A percentile compares a stretch with the other conserved stretches of the same genome.
Conservation (phyloP, 2,329 filamentous ascomycete genomes). For the Harringtonia lauricola region DNA sequence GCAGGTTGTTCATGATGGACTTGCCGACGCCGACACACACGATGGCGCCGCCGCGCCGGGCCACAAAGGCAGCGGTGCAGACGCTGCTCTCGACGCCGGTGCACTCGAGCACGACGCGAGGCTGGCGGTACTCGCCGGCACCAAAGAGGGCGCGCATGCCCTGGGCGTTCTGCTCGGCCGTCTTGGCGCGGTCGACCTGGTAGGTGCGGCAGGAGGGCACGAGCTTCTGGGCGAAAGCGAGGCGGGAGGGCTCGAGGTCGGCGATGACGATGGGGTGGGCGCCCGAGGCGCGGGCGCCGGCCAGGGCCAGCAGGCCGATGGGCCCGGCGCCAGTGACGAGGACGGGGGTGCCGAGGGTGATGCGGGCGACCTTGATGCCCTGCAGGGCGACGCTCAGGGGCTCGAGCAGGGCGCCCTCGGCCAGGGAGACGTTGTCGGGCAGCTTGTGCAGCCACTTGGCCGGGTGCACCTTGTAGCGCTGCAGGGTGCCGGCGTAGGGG, state of each 20-base stretch:
- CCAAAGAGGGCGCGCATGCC: slow-evolving; percentile 44
- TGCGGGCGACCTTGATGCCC: slow-evolving; percentile 40
- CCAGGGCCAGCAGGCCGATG: slow-evolving; percentile 48
- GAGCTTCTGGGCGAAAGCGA: slow-evolving; percentile 46
- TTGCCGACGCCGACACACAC: slow-evolving; percentile 56
- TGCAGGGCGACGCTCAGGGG: slow-evolving; percentile 53
- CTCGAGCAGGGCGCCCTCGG: slow-evolving; percentile 52
- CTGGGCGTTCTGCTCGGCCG: slow-evolving; percentile 36
- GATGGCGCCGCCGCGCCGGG: slow-evolving; percentile 45
- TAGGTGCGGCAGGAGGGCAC: slow-evolving; percentile 44
- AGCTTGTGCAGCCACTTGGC: slow-evolving; percentile 49
- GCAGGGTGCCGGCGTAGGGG: slow-evolving; percentile 48
- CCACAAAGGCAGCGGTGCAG: slow-evolving; percentile 44
- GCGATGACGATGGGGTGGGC: slow-evolving; percentile 54
- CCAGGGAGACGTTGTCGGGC: slow-evolving; percentile 43
- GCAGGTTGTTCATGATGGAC: slow-evolving; percentile 51
- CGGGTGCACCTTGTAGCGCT: slow-evolving; percentile 50
- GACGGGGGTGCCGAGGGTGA: slow-evolving; percentile 42
- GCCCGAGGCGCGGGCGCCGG: slow-evolving; percentile 47
- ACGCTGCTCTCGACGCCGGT: slow-evolving; percentile 56
- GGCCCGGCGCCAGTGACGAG: slow-evolving; percentile 53
- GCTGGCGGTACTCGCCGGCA: slow-evolving; percentile 39
- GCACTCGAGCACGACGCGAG: slow-evolving; percentile 51
- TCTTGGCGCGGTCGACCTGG: slow-evolving; percentile 33
- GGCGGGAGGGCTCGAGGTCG: slow-evolving; percentile 43